phyloP scores from a whole-genome alignment of 2,329 filamentous ascomycete genomes.

The Colletotrichum filicis region DNA sequence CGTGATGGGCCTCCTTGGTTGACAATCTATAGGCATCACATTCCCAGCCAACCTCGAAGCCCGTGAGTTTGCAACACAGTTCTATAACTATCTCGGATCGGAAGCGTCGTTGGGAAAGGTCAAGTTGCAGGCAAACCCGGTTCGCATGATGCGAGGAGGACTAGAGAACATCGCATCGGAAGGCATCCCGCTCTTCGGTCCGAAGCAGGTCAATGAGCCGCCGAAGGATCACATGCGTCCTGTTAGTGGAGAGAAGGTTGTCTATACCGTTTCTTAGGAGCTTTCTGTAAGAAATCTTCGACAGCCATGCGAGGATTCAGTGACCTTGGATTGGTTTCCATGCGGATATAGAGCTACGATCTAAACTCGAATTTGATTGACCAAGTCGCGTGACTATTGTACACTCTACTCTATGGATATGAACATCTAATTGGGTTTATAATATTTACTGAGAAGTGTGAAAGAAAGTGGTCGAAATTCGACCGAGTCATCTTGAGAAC shows the following conservation, averaged over 20 bases:
- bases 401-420: neutral
- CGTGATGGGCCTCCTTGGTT: no score
- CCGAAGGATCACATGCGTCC: conserved; percentile 49
- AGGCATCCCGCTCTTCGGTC: conserved; percentile 42
- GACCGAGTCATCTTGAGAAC: neutral
- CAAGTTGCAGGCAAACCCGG: conserved; percentile 40
- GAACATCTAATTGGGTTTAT: neutral
- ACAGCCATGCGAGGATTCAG: no score
- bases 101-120: conserved; percentile 1
- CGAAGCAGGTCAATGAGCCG: conserved; percentile 39
- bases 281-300: no score
- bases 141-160: conserved; percentile 46
- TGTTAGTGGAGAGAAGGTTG: conserved; percentile 53
- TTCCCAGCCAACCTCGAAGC: conserved; percentile 39
- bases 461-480: neutral
- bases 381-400: neutral
- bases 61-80: conserved; percentile 45
- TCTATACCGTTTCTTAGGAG: conserved; percentile 35
- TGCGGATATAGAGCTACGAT: no score
- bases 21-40: no score
- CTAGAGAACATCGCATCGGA: conserved; percentile 41
- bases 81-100: conserved; percentile 48
- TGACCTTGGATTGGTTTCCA: no score
- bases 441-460: neutral
- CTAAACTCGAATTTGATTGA: no score